A percentile compares a stretch with the other conserved stretches of the same genome.
These are phyloP conservation scores for Stenogyne calaminthoides DNA, from an alignment of 305 asterid genomes.

Conservation along the genomic window DNA sequence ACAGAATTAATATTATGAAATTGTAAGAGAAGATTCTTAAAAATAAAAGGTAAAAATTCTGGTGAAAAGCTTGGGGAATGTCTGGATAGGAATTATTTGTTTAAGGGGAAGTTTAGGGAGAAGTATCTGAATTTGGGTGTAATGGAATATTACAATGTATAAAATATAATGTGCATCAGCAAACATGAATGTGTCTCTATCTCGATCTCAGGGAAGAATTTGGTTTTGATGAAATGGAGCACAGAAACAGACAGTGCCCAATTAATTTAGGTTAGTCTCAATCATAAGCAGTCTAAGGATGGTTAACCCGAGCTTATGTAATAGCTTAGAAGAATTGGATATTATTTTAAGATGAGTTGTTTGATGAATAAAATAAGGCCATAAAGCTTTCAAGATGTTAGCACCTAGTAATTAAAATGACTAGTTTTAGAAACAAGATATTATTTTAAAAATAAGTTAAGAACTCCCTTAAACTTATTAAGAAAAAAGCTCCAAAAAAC, in stretches of 20 bases:
- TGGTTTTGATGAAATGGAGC: not conserved
- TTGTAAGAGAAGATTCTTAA: not conserved
- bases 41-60: slow-evolving; percentile 3
- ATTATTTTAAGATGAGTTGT: not conserved
- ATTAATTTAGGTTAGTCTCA: not conserved
- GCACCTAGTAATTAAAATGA: not conserved
- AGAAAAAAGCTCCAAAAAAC: not conserved
- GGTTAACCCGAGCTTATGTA: not conserved
- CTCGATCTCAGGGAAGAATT: not conserved
- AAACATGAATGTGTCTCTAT: not conserved
- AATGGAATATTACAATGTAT: no score
- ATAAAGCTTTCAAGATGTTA: not conserved
- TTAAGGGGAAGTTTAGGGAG: not conserved
- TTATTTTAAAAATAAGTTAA: not conserved
- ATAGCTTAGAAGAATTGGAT: not conserved
- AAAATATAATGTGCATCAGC: no score
- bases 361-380: not conserved
- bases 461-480: not conserved
- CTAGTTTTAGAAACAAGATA: not conserved
- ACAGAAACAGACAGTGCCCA: not conserved
- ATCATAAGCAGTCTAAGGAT: not conserved
- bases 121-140: not conserved
- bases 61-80: not conserved
- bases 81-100: not conserved
- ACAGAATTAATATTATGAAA: not conserved